Evolutionary conservation across 108 stramenopile genomes (phyloP).

Genomic region (Skeletonema marinoi): DNA sequence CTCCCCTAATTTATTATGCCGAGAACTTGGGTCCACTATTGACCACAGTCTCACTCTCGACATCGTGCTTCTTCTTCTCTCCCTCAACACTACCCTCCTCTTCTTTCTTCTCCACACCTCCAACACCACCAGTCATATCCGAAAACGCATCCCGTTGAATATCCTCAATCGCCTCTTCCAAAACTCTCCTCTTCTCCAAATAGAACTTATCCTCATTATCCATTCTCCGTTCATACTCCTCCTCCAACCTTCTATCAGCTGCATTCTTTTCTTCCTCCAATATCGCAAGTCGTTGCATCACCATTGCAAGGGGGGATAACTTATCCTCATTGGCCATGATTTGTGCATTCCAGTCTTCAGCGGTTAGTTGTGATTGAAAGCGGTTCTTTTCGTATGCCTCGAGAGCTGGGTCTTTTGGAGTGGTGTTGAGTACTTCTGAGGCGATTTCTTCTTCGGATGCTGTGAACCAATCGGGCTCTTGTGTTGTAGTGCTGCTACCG

Average conservation of each 20-base stretch:
- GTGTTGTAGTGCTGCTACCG: neutral
- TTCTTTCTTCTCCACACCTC: neutral
- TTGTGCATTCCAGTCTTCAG: slow-evolving; percentile 75
- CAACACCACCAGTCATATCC: neutral
- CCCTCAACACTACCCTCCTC: slow-evolving; percentile 6
- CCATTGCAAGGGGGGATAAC: slow-evolving; percentile 64
- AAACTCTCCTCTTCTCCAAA: slow-evolving; percentile 65
- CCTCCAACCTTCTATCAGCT: slow-evolving; percentile 68
- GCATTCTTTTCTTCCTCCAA: slow-evolving; percentile 86
- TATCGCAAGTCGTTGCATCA: slow-evolving; percentile 79
- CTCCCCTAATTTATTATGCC: neutral
- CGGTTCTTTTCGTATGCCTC: slow-evolving; percentile 50
- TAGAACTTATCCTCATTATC: slow-evolving; percentile 80
- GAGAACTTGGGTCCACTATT: neutral
- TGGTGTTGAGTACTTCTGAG: slow-evolving; percentile 24
- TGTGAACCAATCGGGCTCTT: slow-evolving; percentile 41
- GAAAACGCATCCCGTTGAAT: slow-evolving; percentile 58
- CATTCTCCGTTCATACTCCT: slow-evolving; percentile 75
- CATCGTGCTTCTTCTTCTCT: neutral
- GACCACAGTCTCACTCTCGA: neutral
- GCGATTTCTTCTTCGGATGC: slow-evolving; percentile 47
- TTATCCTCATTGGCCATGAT: slow-evolving; percentile 75
- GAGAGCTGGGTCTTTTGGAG: slow-evolving; percentile 2
- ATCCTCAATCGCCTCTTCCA: slow-evolving; percentile 74
- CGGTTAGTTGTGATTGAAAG: slow-evolving; percentile 75